Base-by-base conservation (phyloP, 495 filamentous ascomycete species). In the Penicillium nucicola region DNA sequence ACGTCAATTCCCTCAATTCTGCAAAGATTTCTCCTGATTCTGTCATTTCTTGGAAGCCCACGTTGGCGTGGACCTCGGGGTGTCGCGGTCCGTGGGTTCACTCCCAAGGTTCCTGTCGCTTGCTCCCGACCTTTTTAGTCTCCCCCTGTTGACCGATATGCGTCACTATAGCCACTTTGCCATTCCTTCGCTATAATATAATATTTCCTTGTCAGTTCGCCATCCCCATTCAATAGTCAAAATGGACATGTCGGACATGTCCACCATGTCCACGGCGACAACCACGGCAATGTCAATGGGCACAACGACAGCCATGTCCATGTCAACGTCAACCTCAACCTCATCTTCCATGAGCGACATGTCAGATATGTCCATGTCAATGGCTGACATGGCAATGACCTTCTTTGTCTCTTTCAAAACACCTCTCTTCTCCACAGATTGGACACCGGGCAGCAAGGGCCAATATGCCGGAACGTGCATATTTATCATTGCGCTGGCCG, bases 391-490 rank as follows among this genome's bases (percentile, higher is more conserved):
- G 64, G 34, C 52, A 15, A 67, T 67, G 64, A 60, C 56, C 9
- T 67, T 67, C 52, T 67, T 67, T 50, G 58, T 53, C 42, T 65
- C 61, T 0, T 45, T 48, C 35, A 43, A 46, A 38, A 65, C 64
- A 8, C 52, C 62, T n/a, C 61, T 65, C 19, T 67, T 49, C 43
- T 52, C 64, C 1, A 42, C 36, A 1, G 23, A 42, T 32, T 67
- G 61, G 62, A 60, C 53, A 3, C 62, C 64, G 1, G 44, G 53
- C 5, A 52, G 40, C 7, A 45, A 52, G 13, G 64, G 62, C 13
- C 61, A 67, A 37, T 67, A 67, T 25, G 56, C 61, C 42, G 64
- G 64, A 3, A 65, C 64, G 14, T 63, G 61, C 30, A 65, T 67
- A 19, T 65, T 67, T 42, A 55, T 67, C 18, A 65, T 67, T 35